These are phyloP conservation scores for Jacaranda copaia DNA, from an alignment of 257 asterid genomes.

Conservation along the genomic window DNA sequence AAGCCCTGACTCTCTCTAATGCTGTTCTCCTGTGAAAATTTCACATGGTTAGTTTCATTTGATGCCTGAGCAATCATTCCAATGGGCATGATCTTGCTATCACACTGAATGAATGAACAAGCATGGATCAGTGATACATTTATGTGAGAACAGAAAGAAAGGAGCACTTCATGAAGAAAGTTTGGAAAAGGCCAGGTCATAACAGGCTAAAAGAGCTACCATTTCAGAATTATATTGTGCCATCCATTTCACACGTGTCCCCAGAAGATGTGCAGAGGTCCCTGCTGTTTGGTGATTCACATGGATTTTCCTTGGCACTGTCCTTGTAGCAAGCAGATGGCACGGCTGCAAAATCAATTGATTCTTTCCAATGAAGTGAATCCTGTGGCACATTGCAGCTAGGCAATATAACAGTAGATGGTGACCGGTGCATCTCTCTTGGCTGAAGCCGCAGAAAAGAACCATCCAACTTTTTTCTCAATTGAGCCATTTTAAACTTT, in stretches of 20 bases:
- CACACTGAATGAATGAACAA: slow-evolving; percentile 40
- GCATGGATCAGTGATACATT: neutral
- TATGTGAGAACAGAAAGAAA: slow-evolving; percentile 2
- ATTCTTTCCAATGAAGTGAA: slow-evolving; percentile 40
- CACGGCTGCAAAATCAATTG: slow-evolving; percentile 32
- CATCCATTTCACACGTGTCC: slow-evolving; percentile 36
- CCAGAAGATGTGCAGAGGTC: slow-evolving; percentile 20
- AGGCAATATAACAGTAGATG: slow-evolving; percentile 37
- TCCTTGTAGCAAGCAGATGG: slow-evolving; percentile 33
- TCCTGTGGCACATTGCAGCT: slow-evolving; percentile 34
- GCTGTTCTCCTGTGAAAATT: slow-evolving; percentile 13
- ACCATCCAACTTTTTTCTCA: slow-evolving; percentile 43
- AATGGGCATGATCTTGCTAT: slow-evolving; percentile 25
- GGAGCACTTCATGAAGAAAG: neutral
- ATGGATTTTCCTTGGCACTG: slow-evolving; percentile 32
- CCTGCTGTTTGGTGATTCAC: slow-evolving; percentile 29
- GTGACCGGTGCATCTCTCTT: slow-evolving; percentile 42
- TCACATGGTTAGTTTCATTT: slow-evolving; percentile 1
- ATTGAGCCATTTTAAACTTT: slow-evolving; percentile 43
- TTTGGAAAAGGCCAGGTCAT: neutral
- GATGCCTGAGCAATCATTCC: slow-evolving; percentile 35
- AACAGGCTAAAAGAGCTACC: slow-evolving; percentile 48
- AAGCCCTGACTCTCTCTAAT: slow-evolving; percentile 42
- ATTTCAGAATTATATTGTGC: slow-evolving; percentile 28
- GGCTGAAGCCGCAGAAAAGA: slow-evolving; percentile 42